Percentiles rank a stretch among this genome's conserved stretches.
Evolutionary conservation across 2,329 filamentous ascomycete genomes (phyloP).

Genomic region (Paradendryphiella salina): DNA sequence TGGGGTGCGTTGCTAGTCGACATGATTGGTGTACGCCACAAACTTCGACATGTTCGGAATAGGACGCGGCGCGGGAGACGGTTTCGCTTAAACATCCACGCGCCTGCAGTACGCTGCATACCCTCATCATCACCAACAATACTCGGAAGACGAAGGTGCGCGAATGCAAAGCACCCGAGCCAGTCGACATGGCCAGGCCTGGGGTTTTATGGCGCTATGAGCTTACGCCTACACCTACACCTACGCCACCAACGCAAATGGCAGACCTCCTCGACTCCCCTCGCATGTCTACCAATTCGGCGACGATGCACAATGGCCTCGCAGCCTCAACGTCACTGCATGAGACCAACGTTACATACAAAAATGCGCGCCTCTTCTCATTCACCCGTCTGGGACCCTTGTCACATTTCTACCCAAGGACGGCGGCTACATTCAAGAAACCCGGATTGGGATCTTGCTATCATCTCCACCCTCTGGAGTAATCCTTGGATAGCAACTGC

Average conservation of each 20-base stretch:
- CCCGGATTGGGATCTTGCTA: neutral
- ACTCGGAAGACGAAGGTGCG: neutral
- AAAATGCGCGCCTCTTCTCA: neutral
- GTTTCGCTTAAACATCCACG: constrained; percentile 35
- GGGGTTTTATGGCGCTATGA: neutral
- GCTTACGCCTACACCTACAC: neutral
- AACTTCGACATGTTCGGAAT: constrained; percentile 24
- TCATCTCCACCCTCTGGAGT: neutral
- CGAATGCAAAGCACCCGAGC: neutral
- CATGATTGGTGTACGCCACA: constrained; percentile 32
- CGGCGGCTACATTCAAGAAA: neutral
- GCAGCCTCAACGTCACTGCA: neutral
- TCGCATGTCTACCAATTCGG: neutral
- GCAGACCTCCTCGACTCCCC: neutral
- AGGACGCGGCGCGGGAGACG: constrained; percentile 27
- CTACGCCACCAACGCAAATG: neutral
- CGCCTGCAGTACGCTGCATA: constrained; percentile 5
- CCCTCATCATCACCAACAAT: constrained; percentile 10
- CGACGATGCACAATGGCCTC: neutral
- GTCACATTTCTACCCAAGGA: neutral
- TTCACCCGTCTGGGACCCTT: neutral
- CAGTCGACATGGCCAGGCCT: neutral
- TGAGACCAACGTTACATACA: neutral
- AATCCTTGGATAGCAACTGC: neutral
- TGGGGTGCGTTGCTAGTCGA: constrained; percentile 21